Base-by-base conservation (phyloP, 192 early-diverging fungal genomes). In the Kappamyces sp. region DNA sequence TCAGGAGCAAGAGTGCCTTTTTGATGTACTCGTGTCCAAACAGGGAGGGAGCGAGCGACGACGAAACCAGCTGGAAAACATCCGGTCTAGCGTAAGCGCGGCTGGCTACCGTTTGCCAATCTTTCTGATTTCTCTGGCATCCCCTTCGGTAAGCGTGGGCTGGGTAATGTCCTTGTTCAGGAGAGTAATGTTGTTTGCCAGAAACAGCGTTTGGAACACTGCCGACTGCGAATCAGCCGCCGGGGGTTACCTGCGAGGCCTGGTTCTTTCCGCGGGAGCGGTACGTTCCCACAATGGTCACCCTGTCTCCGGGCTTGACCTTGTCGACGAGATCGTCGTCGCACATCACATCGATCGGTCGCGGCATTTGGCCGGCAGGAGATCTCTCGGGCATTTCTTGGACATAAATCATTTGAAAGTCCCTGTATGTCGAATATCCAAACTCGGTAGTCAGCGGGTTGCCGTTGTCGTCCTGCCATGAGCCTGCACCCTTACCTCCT, bases 341-440 rank as follows among this genome's bases (percentile, higher is more conserved):
- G 57, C 97, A 71, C 47, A 97, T 83, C 8, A 99, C 81, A 69
- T 99, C 96, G 49, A 97, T 75, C 9, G 91, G 91, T 2, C 93
- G 84, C 34, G 93, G 91, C 60, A 99, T 74, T 69, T 91, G 86
- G 15, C 96, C 94, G 3, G 91, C 86, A 11, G 93, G 93, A 5
- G 94, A 88, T 15, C 94, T 84, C 69, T 99, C 96, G 0, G 96
- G 96, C 94, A 99, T 99, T 76, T 99, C 96, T 71, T 99, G 96
- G 43, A 99, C 80, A 36, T 84, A 89, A 48, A 96, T 84, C 5
- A 83, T 88, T 70, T 99, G 96, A 66, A 89, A 89, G 70, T 97
- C 93, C 35, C 88, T 73, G 70, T 95, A 99, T 7, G 81, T 76
- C 37, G 84, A 90, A 60, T 79, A 83, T 8, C 96, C 96, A 68